Conservation (phyloP, 768 basidiomycete species). For the Lyophyllum atratum region DNA sequence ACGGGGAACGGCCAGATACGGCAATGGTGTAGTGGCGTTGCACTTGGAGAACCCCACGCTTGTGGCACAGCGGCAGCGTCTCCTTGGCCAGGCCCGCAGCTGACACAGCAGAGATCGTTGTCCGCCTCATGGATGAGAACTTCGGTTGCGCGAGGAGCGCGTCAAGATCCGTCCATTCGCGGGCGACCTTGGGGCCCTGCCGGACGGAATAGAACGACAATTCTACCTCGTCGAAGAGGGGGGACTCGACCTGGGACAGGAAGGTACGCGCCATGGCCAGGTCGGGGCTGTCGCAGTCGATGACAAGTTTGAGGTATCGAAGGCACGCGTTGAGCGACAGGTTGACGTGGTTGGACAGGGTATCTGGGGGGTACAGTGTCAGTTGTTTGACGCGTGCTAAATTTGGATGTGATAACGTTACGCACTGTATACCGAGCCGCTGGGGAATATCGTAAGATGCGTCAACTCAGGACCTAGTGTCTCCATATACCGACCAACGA, state of each 20-base stretch:
- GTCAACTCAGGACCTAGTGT: slow-evolving; percentile 13
- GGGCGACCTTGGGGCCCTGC: slow-evolving; percentile 1
- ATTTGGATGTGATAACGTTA: neutral
- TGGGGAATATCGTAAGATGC: slow-evolving; percentile 10
- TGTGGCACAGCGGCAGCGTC: slow-evolving; percentile 10
- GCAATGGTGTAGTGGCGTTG: neutral
- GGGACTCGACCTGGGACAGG: slow-evolving; percentile 12
- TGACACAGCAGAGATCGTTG: slow-evolving; percentile 8
- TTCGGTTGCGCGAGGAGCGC: slow-evolving; percentile 1
- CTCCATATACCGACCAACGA: slow-evolving; percentile 13
- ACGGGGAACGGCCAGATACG: neutral
- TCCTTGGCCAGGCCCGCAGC: slow-evolving; percentile 7
- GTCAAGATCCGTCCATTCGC: slow-evolving; percentile 13
- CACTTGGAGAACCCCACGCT: slow-evolving; percentile 10
- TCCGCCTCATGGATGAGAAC: slow-evolving; percentile 6
- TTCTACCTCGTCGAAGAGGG: slow-evolving; percentile 8
- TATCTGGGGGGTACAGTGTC: slow-evolving; percentile 4
- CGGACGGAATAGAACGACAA: slow-evolving; percentile 13
- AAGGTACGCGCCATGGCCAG: slow-evolving; percentile 5
- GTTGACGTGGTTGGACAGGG: slow-evolving; percentile 6
- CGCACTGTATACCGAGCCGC: slow-evolving; percentile 9
- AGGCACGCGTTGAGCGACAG: slow-evolving; percentile 13
- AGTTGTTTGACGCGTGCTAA: neutral
- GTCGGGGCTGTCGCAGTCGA: slow-evolving; percentile 12
- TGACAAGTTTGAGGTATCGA: slow-evolving; percentile 12